Conservation (phyloP, 1,139 yeast species). For the Scheffersomyces cryptocercus region DNA sequence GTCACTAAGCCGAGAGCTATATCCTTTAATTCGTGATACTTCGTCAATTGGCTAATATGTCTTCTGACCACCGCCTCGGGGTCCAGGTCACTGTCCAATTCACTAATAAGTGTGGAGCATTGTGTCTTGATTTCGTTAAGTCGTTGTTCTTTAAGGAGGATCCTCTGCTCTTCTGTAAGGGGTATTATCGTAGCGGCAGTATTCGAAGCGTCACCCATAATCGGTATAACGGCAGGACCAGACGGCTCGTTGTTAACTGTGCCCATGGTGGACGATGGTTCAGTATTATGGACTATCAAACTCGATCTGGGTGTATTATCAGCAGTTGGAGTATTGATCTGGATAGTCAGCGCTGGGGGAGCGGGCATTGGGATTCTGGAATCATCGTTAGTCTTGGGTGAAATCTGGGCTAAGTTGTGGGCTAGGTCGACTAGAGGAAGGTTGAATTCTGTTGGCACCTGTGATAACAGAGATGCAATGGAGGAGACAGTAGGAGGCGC, state of each 20-base stretch:
- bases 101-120: slow-evolving; percentile 35
- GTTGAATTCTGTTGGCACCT: too few species aligned
- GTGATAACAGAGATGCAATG: too few species aligned
- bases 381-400: slow-evolving; percentile 3
- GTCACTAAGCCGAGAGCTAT: slow-evolving; percentile 50
- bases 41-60: slow-evolving; percentile 44
- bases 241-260: too few species aligned
- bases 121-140: slow-evolving; percentile 38
- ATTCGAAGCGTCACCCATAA: too few species aligned
- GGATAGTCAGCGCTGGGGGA: neutral
- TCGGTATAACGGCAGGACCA: too few species aligned
- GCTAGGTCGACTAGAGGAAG: too few species aligned
- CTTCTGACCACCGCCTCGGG: slow-evolving; percentile 35
- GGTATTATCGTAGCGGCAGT: too few species aligned
- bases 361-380: neutral
- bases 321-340: neutral
- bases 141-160: slow-evolving; percentile 22
- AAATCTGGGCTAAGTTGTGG: too few species aligned
- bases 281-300: neutral
- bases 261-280: neutral
- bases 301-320: neutral
- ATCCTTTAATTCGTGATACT: slow-evolving; percentile 53
- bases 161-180: too few species aligned
- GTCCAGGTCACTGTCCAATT: slow-evolving; percentile 24
- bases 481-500: too few species aligned